Evolutionary conservation across 148 eudicot genomes (phyloP), one percentile per base, ranked within the genome.

Genomic region (Arbutus unedo): DNA sequence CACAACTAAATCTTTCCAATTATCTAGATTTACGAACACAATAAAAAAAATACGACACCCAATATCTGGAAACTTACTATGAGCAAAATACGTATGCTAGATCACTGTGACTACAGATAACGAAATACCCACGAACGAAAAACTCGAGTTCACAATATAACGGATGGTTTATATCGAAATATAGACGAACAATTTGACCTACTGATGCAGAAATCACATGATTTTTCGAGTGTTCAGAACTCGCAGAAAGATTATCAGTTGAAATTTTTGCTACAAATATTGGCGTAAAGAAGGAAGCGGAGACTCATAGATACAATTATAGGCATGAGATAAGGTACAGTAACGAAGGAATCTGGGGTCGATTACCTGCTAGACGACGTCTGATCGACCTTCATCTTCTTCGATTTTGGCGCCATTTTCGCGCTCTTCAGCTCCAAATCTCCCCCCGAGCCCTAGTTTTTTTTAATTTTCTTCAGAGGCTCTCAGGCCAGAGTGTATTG

Each of bases 291-390:
- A 41, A 84, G n/a, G 9, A 62, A 38, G 3, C 15, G 71, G 9
- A 57, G 64, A 41, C 44, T 4, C 48, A 31, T n/a, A 53, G 50
- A 4, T 0, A 25, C 0, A 14, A 64, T 64, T 23, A 0, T 64
- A 8, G 15, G 16, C 38, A 64, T 25, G 70, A 64, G 23, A 1
- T 10, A 9, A 64, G 9, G 41, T 8, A 64, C 8, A 45, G 73
- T 44, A 76, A 3, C 18, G 50, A 78, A 78, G 50, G 23, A 31
- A 23, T 31, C 0, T 43, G 7, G 16, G 38, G 16, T n/a, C 5
- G 41, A 51, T 71, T 77, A 89, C 91, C 91, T 85, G 79, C 81
- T 80, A 53, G 88, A 76, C 21, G 84, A 85, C n/a, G 76, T 18
- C 21, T 11, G 51, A 73, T 73, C 79, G 76, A 74, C 15, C 55